Evolutionary conservation across 768 basidiomycete genomes (phyloP).

Genomic region (Naganishia vaughanmartiniae): DNA sequence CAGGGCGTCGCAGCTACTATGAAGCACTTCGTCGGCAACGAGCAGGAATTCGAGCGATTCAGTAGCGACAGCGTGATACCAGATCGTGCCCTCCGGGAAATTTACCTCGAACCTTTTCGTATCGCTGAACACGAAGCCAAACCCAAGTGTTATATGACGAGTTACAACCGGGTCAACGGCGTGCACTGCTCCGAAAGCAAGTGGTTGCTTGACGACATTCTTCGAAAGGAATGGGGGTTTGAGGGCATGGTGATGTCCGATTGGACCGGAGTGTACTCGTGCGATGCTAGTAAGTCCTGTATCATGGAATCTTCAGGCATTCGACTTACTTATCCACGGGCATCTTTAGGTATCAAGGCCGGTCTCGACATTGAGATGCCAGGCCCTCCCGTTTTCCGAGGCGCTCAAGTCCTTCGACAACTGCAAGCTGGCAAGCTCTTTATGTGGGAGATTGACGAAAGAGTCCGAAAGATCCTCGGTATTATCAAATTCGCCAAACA

Average conservation of each 20-base stretch:
- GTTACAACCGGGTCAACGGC: conserved; percentile 65
- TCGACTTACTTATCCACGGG: neutral
- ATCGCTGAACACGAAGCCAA: conserved; percentile 60
- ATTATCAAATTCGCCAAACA: conserved; percentile 57
- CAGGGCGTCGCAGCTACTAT: conserved; percentile 69
- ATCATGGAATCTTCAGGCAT: neutral
- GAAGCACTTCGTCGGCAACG: conserved; percentile 69
- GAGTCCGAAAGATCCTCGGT: conserved; percentile 53
- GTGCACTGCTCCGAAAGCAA: conserved; percentile 62
- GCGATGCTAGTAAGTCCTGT: conserved; percentile 41
- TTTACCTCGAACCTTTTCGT: conserved; percentile 67
- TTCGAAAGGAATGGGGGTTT: conserved; percentile 67
- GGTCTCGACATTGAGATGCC: conserved; percentile 58
- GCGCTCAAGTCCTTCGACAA: conserved; percentile 28
- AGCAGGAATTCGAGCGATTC: conserved; percentile 70
- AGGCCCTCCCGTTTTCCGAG: conserved; percentile 49
- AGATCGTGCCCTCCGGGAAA: conserved; percentile 66
- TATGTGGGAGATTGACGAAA: conserved; percentile 35
- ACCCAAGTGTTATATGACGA: conserved; percentile 40
- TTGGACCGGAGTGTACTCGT: conserved; percentile 72
- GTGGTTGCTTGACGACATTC: conserved; percentile 58
- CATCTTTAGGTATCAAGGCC: conserved; percentile 57
- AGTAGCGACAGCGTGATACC: conserved; percentile 63
- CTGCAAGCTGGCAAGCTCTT: conserved; percentile 55
- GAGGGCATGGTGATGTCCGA: conserved; percentile 68